Conservation (phyloP, 1,284 basidiomycete genomes). For the Chondrostereum purpureum region DNA sequence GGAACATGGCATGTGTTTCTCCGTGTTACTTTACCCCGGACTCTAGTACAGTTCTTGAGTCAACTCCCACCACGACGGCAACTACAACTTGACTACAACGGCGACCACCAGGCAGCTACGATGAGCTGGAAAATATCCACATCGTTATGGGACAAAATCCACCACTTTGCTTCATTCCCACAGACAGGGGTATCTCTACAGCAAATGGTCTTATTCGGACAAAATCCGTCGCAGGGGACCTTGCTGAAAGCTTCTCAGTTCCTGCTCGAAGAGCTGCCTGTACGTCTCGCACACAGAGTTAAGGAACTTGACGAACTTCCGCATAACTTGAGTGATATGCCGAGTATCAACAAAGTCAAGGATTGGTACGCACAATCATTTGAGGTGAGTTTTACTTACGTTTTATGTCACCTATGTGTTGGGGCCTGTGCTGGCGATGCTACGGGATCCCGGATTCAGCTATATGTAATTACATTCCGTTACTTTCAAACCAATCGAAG, state of each 20-base stretch:
- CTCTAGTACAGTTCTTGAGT: too few relatives aligned
- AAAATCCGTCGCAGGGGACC: conserved; percentile 84
- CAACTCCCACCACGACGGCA: too few relatives aligned
- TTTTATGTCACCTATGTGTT: conserved; percentile 10
- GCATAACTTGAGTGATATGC: conserved; percentile 88
- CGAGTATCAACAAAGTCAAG: conserved; percentile 91
- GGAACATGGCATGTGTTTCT: too few relatives aligned
- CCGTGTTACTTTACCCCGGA: too few relatives aligned
- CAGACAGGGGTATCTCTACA: conserved; percentile 90
- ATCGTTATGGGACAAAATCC: conserved; percentile 87
- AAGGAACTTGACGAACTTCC: conserved; percentile 96
- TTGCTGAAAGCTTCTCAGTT: conserved; percentile 84
- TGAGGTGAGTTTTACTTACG: conserved; percentile 56
- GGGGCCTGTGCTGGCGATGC: too few relatives aligned
- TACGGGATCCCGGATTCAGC: too few relatives aligned
- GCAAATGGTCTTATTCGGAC: conserved; percentile 86
- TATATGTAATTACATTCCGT: conserved; percentile 5
- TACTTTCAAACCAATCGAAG: too few relatives aligned
- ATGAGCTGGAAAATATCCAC: conserved; percentile 64
- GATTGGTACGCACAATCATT: conserved; percentile 99
- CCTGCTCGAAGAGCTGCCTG: conserved; percentile 78
- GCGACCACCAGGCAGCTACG: too few relatives aligned
- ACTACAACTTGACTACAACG: too few relatives aligned
- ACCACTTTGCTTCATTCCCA: conserved; percentile 91
- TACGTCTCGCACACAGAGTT: conserved; percentile 92